Evolutionary conservation across 164 flowering plant species (phyloP).

Genomic region (Echeveria elegans): DNA sequence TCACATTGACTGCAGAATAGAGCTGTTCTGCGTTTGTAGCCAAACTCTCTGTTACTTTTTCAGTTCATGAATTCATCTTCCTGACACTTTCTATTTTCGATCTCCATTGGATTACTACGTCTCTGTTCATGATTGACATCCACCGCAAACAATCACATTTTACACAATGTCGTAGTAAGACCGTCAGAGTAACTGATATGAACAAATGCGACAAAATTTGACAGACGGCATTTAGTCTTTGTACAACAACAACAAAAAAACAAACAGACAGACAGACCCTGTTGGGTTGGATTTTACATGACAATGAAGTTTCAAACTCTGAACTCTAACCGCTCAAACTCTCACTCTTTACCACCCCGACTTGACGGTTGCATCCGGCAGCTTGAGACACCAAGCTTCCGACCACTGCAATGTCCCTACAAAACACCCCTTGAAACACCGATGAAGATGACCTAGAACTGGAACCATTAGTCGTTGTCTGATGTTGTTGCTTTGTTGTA

Average conservation of each 20-base stretch:
- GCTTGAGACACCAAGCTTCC: slow-evolving; percentile 17
- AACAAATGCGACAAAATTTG: background rate
- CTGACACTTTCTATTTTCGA: background rate
- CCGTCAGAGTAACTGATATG: background rate
- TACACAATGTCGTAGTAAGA: too few species aligned
- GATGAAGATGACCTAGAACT: too few species aligned
- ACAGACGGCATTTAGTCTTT: slow-evolving; percentile 1
- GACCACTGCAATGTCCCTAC: slow-evolving; percentile 17
- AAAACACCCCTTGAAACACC: slow-evolving; percentile 70
- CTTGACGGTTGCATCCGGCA: slow-evolving; percentile 3
- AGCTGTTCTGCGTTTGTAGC: too few species aligned
- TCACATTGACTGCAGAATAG: background rate
- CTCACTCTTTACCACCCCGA: background rate
- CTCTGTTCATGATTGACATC: background rate
- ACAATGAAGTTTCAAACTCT: background rate
- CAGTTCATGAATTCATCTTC: too few species aligned
- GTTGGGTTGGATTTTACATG: background rate
- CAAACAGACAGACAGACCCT: background rate
- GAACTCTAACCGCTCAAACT: background rate
- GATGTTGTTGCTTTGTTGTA: background rate
- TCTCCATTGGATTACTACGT: too few species aligned
- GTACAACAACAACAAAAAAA: background rate
- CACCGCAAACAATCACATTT: too few species aligned
- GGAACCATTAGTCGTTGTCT: slow-evolving; percentile 10
- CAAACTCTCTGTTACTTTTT: too few species aligned